Base-by-base conservation (phyloP, 495 filamentous ascomycete genomes). In the Penicillium daleae region DNA sequence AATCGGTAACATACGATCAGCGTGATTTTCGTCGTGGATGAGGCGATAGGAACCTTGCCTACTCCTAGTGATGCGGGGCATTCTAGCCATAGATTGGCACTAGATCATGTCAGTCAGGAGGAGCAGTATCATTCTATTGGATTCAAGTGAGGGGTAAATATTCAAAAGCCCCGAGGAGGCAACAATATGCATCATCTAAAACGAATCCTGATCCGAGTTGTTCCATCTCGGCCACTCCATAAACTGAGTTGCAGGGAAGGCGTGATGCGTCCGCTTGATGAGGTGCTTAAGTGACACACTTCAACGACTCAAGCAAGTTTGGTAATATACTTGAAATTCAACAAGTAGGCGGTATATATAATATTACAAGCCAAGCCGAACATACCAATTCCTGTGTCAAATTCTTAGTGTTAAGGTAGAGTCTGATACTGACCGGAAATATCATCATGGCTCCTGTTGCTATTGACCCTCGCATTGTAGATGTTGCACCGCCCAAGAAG, bases 401-500 rank as follows among this genome's bases (percentile, higher is more conserved):
- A 9, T 24, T 2, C 21, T 13, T 13, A 15, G 13, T 50, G 46
- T 7, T 17, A 50, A 29, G 46, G 17, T 29, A 27, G 19, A 62
- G 17, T 19, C 13, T 8, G n/a, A 55, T 27, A 49, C 32, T 40
- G 2, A 19, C 17, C 9, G 21, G 4, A 0, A 46, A 22, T 12
- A 49, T 7, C 61, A 73, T 17, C 33, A 80, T 80, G 76, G 75
- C 76, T 17, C 78, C 77, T 27, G 74, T 74, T 56, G 79, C 87
- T 15, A 89, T 89, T 63, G 76, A 83, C 59, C 74, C 85, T 4
- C 74, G 80, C 44, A 89, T 90, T 48, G 76, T 80, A 52, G 86
- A 90, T 66, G 81, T 85, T 13, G 82, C 80, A 6, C 69, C 80
- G 44, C 89, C 83, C 13, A 82, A 76, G 56, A 91, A 89, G 70